phyloP scores from a whole-genome alignment of 2,329 filamentous ascomycete genomes.

The Curvularia eragrostidis region DNA sequence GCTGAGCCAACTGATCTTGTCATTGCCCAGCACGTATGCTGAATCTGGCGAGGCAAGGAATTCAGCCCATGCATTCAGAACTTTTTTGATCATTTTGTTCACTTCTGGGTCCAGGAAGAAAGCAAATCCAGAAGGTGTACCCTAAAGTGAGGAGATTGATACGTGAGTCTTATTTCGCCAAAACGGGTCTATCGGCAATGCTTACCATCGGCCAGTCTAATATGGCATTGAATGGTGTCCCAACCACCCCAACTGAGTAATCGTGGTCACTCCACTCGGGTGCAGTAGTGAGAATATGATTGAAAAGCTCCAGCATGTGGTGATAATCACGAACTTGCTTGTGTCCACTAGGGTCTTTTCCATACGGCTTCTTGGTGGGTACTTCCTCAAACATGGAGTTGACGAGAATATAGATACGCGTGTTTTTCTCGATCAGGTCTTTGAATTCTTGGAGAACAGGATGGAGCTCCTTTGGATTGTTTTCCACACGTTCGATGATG shows the following conservation, averaged over 20 bases:
- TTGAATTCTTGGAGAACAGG: slow-evolving; percentile 71
- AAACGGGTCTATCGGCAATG: slow-evolving; percentile 19
- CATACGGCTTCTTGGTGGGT: slow-evolving; percentile 66
- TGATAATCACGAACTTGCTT: slow-evolving; percentile 69
- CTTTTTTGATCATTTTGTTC: slow-evolving; percentile 59
- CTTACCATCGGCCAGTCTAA: slow-evolving; percentile 66
- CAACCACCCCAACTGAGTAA: slow-evolving; percentile 55
- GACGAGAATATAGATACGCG: slow-evolving; percentile 71
- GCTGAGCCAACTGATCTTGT: slow-evolving; percentile 52
- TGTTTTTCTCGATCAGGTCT: slow-evolving; percentile 67
- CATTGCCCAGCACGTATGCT: slow-evolving; percentile 47
- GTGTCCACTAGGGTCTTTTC: slow-evolving; percentile 66
- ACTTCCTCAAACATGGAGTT: slow-evolving; percentile 72
- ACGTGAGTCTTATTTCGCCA: neutral
- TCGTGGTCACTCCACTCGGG: slow-evolving; percentile 52
- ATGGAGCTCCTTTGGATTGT: slow-evolving; percentile 58
- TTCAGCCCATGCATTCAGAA: slow-evolving; percentile 59
- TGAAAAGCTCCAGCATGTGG: slow-evolving; percentile 71
- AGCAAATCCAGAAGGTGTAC: slow-evolving; percentile 56
- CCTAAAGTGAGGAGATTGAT: neutral
- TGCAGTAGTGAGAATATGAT: slow-evolving; percentile 58
- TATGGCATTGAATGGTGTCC: slow-evolving; percentile 64
- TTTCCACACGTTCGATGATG: slow-evolving; percentile 63
- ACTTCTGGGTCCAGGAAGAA: slow-evolving; percentile 51
- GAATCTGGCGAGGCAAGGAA: slow-evolving; percentile 45